Evolutionary conservation across 1,139 yeast species (phyloP), one percentile per base, ranked within the genome.

Genomic region (Spathaspora sp.): DNA sequence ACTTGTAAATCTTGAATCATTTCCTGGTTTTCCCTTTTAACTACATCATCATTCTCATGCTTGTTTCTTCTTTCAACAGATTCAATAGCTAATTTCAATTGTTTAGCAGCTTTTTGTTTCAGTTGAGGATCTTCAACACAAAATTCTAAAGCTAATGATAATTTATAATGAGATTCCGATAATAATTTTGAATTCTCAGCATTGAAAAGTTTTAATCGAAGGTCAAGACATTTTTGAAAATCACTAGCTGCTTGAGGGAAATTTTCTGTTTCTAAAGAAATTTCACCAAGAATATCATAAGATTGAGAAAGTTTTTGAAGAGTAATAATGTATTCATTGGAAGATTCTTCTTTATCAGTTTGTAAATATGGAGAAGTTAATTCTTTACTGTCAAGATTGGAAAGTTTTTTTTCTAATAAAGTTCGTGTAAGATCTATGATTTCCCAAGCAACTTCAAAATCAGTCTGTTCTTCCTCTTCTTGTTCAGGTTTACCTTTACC

Each of bases 391-490:
- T 55, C 51, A 15, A 59, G 46, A 2, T 60, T 56, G 11, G 70
- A 68, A 11, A 81, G 58, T 46, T 73, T 61, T 29, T 70, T 65
- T 51, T 81, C 83, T 54, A 81, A 86, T 34, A 87, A 63, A 1
- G 85, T 72, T 54, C 97, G 75, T 1, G 95, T 78, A 41, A 86
- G 70, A 59, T 90, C 97, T 34, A 89, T 71, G 17, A 89, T 81
- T 49, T 86, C 93, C 96, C 96, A 89, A 0, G 96, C 95, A 20
- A 84, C 76, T 60, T 86, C 95, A 59, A 90, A 86, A 59, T 89
- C 97, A 31, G 81, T 74, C 55, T 83, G 86, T 38, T 78, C 81
- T 27, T 72, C 80, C 39, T 70, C 81, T 17, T 67, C 74, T 15
- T 57, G 65, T 25, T 56, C 67, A 16, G 17, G 26, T 7, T 24